Percentiles rank a stretch among this genome's conserved stretches.
Evolutionary conservation across 2,329 filamentous ascomycete genomes (phyloP).

Genomic region (Venturia asperata): DNA sequence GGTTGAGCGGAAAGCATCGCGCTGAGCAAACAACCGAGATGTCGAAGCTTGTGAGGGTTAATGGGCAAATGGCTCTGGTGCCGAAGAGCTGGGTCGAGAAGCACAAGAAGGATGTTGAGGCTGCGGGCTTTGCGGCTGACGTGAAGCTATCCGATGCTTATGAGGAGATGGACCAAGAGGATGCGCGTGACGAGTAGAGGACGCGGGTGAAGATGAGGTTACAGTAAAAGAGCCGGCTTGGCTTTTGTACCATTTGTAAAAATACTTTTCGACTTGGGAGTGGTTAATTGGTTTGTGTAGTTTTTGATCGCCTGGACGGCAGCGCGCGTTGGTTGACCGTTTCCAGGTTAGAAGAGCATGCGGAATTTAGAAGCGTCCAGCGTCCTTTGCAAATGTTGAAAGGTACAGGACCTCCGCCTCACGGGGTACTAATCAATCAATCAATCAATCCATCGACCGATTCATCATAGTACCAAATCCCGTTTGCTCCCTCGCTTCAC

Average conservation of each 20-base stretch:
- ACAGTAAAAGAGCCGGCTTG: background rate
- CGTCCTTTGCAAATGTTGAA: too few relatives aligned
- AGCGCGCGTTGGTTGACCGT: background rate
- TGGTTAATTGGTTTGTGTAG: background rate
- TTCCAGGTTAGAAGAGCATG: background rate
- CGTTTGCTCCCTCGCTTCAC: background rate
- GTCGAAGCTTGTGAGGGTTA: background rate
- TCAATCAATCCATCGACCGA: background rate
- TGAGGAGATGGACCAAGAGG: background rate
- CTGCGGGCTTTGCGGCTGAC: background rate
- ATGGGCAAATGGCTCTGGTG: background rate
- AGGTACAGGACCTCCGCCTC: background rate
- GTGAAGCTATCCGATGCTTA: background rate
- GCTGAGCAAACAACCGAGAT: background rate
- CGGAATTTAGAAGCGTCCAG: background rate
- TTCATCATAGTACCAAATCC: background rate
- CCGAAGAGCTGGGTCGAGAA: background rate
- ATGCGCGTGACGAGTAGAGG: conserved; percentile 2
- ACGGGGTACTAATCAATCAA: background rate
- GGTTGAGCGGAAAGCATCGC: background rate
- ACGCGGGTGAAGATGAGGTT: background rate
- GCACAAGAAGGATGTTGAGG: background rate
- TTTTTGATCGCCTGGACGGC: background rate
- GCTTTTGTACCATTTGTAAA: background rate
- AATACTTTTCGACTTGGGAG: background rate